Percentiles rank a stretch among this genome's conserved stretches.
phyloP scores from a whole-genome alignment of 306 rosid genomes.

The Corylus heterophylla region DNA sequence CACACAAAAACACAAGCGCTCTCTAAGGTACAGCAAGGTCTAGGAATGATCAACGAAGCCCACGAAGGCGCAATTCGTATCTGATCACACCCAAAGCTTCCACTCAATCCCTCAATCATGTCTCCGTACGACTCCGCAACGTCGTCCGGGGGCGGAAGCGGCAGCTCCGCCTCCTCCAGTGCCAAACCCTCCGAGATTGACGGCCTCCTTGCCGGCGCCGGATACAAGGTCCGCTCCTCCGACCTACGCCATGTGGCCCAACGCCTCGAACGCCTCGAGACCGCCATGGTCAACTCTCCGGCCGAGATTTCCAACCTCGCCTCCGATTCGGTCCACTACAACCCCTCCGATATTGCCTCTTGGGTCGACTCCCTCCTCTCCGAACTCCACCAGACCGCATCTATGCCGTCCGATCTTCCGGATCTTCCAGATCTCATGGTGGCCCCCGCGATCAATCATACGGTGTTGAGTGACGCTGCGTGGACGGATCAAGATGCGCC shows the following conservation, averaged over 20 bases:
- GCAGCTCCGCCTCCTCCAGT: slow-evolving; percentile 42
- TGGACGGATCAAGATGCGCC: slow-evolving; percentile 31
- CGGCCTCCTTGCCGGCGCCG: slow-evolving; percentile 64
- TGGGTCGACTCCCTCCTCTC: slow-evolving; percentile 87
- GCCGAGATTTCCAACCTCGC: slow-evolving; percentile 61
- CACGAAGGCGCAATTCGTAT: slow-evolving; percentile 3
- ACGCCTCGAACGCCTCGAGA: slow-evolving; percentile 62
- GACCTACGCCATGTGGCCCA: slow-evolving; percentile 74
- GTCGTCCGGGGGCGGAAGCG: slow-evolving; percentile 34
- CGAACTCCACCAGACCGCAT: slow-evolving; percentile 45
- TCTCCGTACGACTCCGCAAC: slow-evolving; percentile 42
- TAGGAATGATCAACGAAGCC: slow-evolving; percentile 19
- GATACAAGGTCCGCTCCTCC: slow-evolving; percentile 73
- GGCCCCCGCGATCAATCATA: slow-evolving; percentile 16
- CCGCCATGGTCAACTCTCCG: slow-evolving; percentile 60
- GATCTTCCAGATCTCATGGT: slow-evolving; percentile 38
- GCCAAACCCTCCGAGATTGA: slow-evolving; percentile 56
- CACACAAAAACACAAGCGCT: not conserved
- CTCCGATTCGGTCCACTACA: slow-evolving; percentile 58
- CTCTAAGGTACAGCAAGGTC: not conserved
- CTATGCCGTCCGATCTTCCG: slow-evolving; percentile 51
- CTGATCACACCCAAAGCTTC: not conserved
- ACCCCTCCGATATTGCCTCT: slow-evolving; percentile 69
- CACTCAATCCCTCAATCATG: slow-evolving; percentile 18
- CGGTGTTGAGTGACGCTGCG: not conserved